Evolutionary conservation across 2,329 filamentous ascomycete genomes (phyloP).

Genomic region (Claviceps capensis): DNA sequence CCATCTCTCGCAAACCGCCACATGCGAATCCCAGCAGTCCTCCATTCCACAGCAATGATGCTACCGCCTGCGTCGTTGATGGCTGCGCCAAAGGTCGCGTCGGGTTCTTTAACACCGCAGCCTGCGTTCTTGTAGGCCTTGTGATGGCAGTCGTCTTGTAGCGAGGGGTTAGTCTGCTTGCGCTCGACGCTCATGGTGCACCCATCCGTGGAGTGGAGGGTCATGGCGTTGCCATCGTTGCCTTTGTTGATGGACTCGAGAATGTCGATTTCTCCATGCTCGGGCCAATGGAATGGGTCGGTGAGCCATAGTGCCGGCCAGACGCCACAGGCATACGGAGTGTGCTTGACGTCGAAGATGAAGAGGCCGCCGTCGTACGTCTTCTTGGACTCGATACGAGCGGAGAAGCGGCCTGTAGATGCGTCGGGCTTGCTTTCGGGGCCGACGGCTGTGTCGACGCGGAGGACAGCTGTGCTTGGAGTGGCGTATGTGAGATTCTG

Average conservation of each 20-base stretch:
- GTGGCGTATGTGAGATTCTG: constrained; percentile 52
- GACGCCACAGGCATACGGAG: constrained; percentile 47
- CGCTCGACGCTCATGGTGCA: constrained; percentile 42
- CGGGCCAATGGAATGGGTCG: constrained; percentile 47
- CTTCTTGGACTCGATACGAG: constrained; percentile 46
- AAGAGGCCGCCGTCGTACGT: constrained; percentile 52
- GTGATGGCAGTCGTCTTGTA: constrained; percentile 36
- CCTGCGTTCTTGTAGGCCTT: constrained; percentile 38
- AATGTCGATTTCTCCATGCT: constrained; percentile 50
- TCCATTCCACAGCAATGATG: constrained; percentile 47
- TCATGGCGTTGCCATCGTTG: constrained; percentile 41
- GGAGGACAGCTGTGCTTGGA: constrained; percentile 37
- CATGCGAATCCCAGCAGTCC: constrained; percentile 44
- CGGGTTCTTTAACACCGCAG: constrained; percentile 35
- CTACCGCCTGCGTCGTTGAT: constrained; percentile 44
- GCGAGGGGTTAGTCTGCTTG: constrained; percentile 32
- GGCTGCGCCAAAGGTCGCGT: constrained; percentile 32
- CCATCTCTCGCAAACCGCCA: constrained; percentile 42
- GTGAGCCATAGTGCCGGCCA: constrained; percentile 56
- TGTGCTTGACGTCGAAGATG: constrained; percentile 51
- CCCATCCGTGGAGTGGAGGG: constrained; percentile 39
- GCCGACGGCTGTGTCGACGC: constrained; percentile 46
- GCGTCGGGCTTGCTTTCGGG: constrained; percentile 33
- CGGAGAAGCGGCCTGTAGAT: constrained; percentile 46
- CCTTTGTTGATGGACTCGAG: constrained; percentile 45